Conservation (phyloP, 192 early-diverging fungal species). For the Martensiomyces pterosporus region DNA sequence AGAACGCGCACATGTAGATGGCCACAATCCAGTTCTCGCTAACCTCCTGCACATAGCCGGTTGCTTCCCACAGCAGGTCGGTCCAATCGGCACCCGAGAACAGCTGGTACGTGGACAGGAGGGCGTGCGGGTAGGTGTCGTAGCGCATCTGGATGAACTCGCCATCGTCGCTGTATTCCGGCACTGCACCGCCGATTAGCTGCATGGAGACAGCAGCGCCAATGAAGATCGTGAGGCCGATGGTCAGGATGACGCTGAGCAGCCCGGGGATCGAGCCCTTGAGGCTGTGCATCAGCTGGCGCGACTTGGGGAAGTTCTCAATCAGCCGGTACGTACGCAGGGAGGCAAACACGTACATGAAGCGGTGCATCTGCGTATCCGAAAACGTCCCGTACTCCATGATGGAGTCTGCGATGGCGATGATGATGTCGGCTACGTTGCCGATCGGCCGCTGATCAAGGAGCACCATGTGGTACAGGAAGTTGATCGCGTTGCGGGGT, state of each 20-base stretch:
- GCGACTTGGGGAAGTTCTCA: neutral
- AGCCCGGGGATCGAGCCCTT: slow-evolving; percentile 42
- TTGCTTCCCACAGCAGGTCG: slow-evolving; percentile 51
- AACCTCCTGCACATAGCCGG: slow-evolving; percentile 3
- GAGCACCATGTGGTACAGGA: neutral
- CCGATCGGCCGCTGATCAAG: neutral
- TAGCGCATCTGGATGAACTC: slow-evolving; percentile 34
- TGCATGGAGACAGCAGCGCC: slow-evolving; percentile 52
- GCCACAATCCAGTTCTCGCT: neutral
- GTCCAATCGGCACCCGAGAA: slow-evolving; percentile 65
- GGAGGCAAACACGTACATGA: neutral
- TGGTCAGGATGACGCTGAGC: slow-evolving; percentile 57
- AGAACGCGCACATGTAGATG: slow-evolving; percentile 5
- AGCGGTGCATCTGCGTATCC: neutral
- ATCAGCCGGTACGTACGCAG: neutral
- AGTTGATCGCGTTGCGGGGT: neutral
- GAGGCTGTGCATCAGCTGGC: neutral
- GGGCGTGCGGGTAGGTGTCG: slow-evolving; percentile 54
- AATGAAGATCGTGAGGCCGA: slow-evolving; percentile 49
- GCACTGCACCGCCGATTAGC: slow-evolving; percentile 34
- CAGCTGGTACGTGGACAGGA: slow-evolving; percentile 55
- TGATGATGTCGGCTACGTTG: neutral
- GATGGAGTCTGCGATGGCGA: neutral
- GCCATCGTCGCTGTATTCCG: slow-evolving; percentile 2
- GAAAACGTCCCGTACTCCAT: neutral